phyloP scores from a whole-genome alignment of 371 early-diverging fungal species.

The Phascolomyces articulosus region DNA sequence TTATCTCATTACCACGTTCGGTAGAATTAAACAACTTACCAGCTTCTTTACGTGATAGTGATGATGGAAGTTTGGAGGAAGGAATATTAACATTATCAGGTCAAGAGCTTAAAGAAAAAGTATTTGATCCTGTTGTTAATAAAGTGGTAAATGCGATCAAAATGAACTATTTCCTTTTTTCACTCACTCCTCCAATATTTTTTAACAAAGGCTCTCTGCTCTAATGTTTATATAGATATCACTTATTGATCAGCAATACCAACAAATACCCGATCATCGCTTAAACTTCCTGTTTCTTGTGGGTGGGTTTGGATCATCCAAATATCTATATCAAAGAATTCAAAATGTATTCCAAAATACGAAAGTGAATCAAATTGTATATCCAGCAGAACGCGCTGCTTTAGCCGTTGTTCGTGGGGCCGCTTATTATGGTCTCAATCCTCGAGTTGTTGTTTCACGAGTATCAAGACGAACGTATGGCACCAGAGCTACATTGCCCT shows the following conservation, averaged over 20 bases:
- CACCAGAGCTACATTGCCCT: constrained; percentile 63
- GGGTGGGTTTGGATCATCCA: too few relatives aligned
- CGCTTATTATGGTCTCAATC: constrained; percentile 55
- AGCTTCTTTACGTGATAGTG: constrained; percentile 22
- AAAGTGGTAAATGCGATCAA: constrained; percentile 43
- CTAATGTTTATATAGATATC: constrained; percentile 34
- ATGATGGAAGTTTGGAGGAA: constrained; percentile 44
- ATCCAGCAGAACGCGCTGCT: constrained; percentile 43
- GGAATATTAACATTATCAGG: constrained; percentile 50
- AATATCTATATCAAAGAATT: too few relatives aligned
- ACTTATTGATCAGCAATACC: constrained; percentile 36
- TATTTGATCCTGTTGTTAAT: too few relatives aligned
- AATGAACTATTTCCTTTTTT: too few relatives aligned
- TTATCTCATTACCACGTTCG: constrained; percentile 48
- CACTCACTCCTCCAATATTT: too few relatives aligned
- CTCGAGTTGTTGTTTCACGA: constrained; percentile 51
- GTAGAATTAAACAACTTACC: constrained; percentile 37
- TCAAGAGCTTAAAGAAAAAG: too few relatives aligned
- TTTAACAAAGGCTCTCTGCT: too few relatives aligned
- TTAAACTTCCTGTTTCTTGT: too few relatives aligned
- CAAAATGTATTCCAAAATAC: constrained; percentile 23
- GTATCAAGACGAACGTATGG: constrained; percentile 63
- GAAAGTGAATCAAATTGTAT: constrained; percentile 35
- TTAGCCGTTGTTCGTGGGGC: constrained; percentile 54
- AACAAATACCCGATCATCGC: constrained; percentile 23